phyloP scores from a whole-genome alignment of 805 yeast species.

The Lipomyces sp. region DNA sequence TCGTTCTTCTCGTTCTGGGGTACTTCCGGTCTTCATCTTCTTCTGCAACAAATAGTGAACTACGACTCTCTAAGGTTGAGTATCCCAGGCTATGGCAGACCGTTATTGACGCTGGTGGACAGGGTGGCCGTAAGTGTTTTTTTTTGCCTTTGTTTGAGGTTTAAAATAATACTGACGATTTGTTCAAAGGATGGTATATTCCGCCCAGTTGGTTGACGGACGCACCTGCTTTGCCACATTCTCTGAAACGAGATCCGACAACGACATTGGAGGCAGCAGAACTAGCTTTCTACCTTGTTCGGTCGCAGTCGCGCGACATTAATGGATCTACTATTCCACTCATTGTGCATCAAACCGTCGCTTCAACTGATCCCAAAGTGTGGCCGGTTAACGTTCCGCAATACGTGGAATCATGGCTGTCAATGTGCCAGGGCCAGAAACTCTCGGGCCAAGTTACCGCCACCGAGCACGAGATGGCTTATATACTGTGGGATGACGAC shows the following conservation, averaged over 20 bases:
- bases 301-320: constrained; percentile 9
- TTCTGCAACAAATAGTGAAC: too few relatives aligned
- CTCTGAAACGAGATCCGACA: not conserved
- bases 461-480: constrained; percentile 2
- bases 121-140: too few relatives aligned
- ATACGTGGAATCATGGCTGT: constrained; percentile 7
- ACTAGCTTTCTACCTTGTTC: constrained; percentile 7
- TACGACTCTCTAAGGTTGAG: too few relatives aligned
- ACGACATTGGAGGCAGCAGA: constrained; percentile 5
- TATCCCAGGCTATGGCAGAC: too few relatives aligned
- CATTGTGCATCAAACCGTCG: constrained; percentile 4
- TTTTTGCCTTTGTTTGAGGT: too few relatives aligned
- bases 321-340: constrained; percentile 6
- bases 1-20: too few relatives aligned
- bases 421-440: not conserved
- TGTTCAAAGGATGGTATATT: constrained; percentile 6
- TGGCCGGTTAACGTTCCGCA: not conserved
- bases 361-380: not conserved
- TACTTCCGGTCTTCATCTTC: too few relatives aligned
- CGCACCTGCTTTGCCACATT: not conserved
- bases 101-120: too few relatives aligned
- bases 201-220: constrained; percentile 1
- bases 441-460: not conserved
- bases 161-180: too few relatives aligned
- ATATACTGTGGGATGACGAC: constrained; percentile 8